Percentiles rank a stretch among this genome's conserved stretches.
These are phyloP conservation scores for Pseudophaeomoniella oleicola DNA, from an alignment of 2,329 filamentous ascomycete genomes.

Conservation along the genomic window DNA sequence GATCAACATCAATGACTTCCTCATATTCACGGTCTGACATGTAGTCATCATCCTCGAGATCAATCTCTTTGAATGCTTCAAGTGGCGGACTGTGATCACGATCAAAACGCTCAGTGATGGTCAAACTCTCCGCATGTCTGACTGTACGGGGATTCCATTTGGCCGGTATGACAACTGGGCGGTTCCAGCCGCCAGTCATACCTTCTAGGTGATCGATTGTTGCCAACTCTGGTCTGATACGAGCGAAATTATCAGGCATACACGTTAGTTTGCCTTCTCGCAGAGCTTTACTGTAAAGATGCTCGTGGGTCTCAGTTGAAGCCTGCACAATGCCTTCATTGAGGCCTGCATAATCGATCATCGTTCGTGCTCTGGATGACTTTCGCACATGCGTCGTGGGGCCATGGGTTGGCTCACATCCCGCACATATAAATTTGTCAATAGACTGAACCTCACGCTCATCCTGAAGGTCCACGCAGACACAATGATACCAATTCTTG, in stretches of 20 bases:
- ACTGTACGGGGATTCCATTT: slow-evolving; percentile 39
- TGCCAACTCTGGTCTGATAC: slow-evolving; percentile 48
- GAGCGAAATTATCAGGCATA: slow-evolving; percentile 45
- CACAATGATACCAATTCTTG: slow-evolving; percentile 54
- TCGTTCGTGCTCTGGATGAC: slow-evolving; percentile 48
- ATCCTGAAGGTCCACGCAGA: slow-evolving; percentile 51
- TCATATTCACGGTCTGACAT: slow-evolving; percentile 12
- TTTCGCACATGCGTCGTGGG: slow-evolving; percentile 54
- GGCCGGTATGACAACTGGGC: slow-evolving; percentile 53
- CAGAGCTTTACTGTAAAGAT: slow-evolving; percentile 54
- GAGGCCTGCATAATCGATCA: slow-evolving; percentile 54
- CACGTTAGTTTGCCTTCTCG: slow-evolving; percentile 50
- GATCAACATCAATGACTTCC: slow-evolving; percentile 42
- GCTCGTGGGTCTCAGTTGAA: slow-evolving; percentile 47
- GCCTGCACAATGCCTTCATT: slow-evolving; percentile 53
- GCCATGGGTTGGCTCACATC: slow-evolving; percentile 45
- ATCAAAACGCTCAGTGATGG: background rate
- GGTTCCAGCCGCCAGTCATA: slow-evolving; percentile 42
- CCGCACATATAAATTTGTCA: slow-evolving; percentile 51
- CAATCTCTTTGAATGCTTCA: background rate
- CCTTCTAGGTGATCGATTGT: slow-evolving; percentile 50
- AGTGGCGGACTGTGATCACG: background rate
- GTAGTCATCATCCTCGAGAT: slow-evolving; percentile 4
- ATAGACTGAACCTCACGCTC: slow-evolving; percentile 49
- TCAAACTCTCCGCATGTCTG: slow-evolving; percentile 1